phyloP scores from a whole-genome alignment of 768 basidiomycete genomes.

The Trichaptum fuscoviolaceum region DNA sequence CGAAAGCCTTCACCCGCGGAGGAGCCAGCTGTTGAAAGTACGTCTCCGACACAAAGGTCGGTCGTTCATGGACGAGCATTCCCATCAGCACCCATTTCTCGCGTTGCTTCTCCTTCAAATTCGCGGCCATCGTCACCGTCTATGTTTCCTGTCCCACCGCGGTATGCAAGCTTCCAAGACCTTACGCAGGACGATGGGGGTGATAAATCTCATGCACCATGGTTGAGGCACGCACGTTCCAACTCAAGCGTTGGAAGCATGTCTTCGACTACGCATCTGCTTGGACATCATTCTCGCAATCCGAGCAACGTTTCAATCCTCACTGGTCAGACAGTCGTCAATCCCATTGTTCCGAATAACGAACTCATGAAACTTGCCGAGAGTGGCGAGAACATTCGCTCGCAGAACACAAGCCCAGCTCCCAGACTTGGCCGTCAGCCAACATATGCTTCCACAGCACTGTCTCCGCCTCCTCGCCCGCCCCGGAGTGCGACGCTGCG shows the following conservation, averaged over 20 bases:
- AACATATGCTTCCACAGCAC: conserved; percentile 6
- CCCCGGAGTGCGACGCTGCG: background rate
- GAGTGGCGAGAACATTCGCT: background rate
- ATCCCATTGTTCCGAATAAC: background rate
- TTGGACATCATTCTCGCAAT: background rate
- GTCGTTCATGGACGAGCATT: background rate
- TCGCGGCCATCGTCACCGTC: background rate
- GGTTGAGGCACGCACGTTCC: background rate
- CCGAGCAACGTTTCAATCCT: background rate
- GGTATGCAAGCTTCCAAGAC: background rate
- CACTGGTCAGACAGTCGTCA: background rate
- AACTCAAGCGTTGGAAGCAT: conserved; percentile 7
- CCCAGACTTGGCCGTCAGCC: conserved; percentile 4
- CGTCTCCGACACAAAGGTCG: background rate
- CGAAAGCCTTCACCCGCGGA: conserved; percentile 2
- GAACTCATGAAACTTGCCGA: background rate
- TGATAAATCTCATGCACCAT: background rate
- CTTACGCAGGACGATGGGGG: background rate
- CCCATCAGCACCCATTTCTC: background rate
- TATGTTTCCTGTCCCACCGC: background rate
- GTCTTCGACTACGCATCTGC: conserved; percentile 6
- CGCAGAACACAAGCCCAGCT: background rate
- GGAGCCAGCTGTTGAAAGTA: background rate
- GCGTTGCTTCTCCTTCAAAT: background rate
- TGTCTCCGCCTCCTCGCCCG: background rate